Evolutionary conservation across 768 basidiomycete genomes (phyloP).

Genomic region (Rhizopogon vesiculosus): DNA sequence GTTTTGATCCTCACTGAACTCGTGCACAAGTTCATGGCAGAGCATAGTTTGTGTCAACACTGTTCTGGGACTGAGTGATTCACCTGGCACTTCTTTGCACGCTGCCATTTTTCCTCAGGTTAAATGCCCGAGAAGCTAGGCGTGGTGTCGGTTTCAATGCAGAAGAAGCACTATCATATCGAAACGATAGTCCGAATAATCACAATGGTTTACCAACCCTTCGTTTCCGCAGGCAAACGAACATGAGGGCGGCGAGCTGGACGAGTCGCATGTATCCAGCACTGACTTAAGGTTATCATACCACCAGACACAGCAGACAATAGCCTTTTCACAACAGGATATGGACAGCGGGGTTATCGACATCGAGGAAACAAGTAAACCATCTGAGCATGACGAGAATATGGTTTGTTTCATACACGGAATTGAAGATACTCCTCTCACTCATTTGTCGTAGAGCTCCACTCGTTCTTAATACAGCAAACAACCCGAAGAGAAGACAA

Average conservation of each 20-base stretch:
- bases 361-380: slow-evolving; percentile 13
- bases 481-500: neutral
- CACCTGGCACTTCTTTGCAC: neutral
- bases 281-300: too few species aligned
- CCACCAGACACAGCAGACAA: slow-evolving; percentile 12
- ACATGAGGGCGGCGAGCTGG: slow-evolving; percentile 12
- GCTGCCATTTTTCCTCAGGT: slow-evolving; percentile 7
- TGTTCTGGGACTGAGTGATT: slow-evolving; percentile 15
- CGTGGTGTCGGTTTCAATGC: slow-evolving; percentile 19
- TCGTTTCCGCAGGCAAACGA: slow-evolving; percentile 6
- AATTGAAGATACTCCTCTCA: neutral
- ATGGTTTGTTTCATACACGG: neutral
- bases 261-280: too few species aligned
- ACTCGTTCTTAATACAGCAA: neutral
- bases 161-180: slow-evolving; percentile 14
- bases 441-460: neutral
- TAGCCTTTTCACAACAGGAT: slow-evolving; percentile 6
- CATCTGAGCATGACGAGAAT: slow-evolving; percentile 6
- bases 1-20: neutral
- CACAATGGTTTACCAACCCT: slow-evolving; percentile 5
- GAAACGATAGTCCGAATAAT: neutral
- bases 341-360: slow-evolving; percentile 4
- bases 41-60: slow-evolving; percentile 23
- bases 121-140: slow-evolving; percentile 17
- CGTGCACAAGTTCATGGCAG: neutral